Conservation (phyloP, 2,329 filamentous ascomycete species). For the Microsporum audouinii region DNA sequence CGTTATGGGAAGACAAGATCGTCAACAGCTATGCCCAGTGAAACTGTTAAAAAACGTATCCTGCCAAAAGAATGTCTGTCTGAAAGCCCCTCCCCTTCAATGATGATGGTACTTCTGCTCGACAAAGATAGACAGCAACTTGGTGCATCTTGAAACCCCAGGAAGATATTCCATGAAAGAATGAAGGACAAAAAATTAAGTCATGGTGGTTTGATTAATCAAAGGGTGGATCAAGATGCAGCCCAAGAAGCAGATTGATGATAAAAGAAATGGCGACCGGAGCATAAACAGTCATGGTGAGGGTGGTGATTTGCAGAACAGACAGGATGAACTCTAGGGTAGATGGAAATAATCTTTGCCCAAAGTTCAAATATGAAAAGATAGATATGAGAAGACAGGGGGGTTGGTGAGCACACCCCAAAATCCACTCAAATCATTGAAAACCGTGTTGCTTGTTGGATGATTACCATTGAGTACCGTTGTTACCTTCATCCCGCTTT, state of each 20-base stretch:
- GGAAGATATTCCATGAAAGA: not conserved
- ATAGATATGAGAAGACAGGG: not conserved
- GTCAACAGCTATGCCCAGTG: constrained; percentile 1
- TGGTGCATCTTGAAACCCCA: constrained; percentile 1
- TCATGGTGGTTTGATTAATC: not conserved
- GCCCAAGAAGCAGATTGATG: not conserved
- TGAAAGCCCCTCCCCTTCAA: not conserved
- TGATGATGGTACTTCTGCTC: constrained; percentile 1
- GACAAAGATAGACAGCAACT: not conserved
- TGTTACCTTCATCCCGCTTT: constrained; percentile 42
- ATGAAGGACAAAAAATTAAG: not conserved
- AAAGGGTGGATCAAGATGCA: not conserved
- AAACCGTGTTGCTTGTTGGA: not conserved
- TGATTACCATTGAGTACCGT: constrained; percentile 37
- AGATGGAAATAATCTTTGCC: not conserved
- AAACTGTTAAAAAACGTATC: constrained; percentile 3
- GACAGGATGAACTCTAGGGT: not conserved
- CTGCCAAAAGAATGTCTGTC: constrained; percentile 2
- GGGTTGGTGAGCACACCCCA: not conserved
- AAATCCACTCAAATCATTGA: not conserved
- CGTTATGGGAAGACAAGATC: not conserved
- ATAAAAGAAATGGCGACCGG: not conserved
- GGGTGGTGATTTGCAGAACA: not conserved
- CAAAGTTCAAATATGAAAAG: constrained; percentile 3
- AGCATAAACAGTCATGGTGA: constrained; percentile 1